Conservation (phyloP, 1,284 basidiomycete genomes). For the Sanghuangporus baumii region DNA sequence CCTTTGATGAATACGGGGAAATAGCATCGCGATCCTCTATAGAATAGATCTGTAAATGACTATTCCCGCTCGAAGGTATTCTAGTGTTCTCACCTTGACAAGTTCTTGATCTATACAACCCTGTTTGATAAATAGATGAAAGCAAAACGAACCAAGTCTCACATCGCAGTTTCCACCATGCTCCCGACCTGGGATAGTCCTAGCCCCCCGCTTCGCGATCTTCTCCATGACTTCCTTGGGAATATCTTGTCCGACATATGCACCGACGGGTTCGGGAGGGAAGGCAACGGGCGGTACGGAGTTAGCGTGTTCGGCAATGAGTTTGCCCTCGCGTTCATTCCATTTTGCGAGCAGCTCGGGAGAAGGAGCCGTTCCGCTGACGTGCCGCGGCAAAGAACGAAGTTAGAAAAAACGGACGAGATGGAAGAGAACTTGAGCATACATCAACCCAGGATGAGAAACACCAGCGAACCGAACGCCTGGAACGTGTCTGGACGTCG, state of each 20-base stretch:
- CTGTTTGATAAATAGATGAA: background rate
- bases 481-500: constrained; percentile 69
- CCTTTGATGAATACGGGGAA: constrained; percentile 69
- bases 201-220: constrained; percentile 64
- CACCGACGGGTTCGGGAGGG: constrained; percentile 53
- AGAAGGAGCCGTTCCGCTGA: constrained; percentile 64
- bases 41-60: constrained; percentile 14
- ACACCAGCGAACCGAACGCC: constrained; percentile 77
- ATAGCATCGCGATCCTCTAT: constrained; percentile 62
- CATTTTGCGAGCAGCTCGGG: constrained; percentile 65
- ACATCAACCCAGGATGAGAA: constrained; percentile 68
- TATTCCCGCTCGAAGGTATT: constrained; percentile 1
- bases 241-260: constrained; percentile 67
- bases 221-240: constrained; percentile 41
- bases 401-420: background rate
- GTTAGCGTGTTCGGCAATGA: constrained; percentile 53
- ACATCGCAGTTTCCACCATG: constrained; percentile 83
- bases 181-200: constrained; percentile 73
- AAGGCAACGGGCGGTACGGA: constrained; percentile 64
- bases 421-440: background rate
- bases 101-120: constrained; percentile 58
- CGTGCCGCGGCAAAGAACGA: background rate
- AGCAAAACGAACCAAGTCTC: constrained; percentile 21
- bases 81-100: constrained; percentile 44
- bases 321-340: constrained; percentile 64